These are phyloP conservation scores for Drechslera avenae DNA, from an alignment of 2,329 filamentous ascomycete species.

Conservation along the genomic window DNA sequence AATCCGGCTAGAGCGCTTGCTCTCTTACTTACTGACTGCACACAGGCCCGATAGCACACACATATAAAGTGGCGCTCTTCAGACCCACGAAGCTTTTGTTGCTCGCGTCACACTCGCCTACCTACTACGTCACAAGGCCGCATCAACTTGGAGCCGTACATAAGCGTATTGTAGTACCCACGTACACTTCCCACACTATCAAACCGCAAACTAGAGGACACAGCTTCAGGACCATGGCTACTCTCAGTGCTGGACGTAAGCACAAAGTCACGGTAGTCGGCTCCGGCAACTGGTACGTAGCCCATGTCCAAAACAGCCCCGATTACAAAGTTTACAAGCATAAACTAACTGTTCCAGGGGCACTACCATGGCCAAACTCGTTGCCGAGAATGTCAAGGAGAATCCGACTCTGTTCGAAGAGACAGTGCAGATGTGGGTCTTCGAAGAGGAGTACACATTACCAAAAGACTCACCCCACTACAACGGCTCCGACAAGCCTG, in stretches of 20 bases:
- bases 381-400: constrained; percentile 85
- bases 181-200: constrained; percentile 10
- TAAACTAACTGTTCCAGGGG: constrained; percentile 65
- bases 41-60: constrained; percentile 14
- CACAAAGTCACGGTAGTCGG: constrained; percentile 95
- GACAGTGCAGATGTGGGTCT: constrained; percentile 98
- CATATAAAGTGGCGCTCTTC: constrained; percentile 34
- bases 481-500: constrained; percentile 66
- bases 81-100: constrained; percentile 18
- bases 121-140: constrained; percentile 25
- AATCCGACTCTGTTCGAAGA: constrained; percentile 82
- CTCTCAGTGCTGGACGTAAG: constrained; percentile 65
- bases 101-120: constrained; percentile 16
- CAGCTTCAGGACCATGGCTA: constrained; percentile 51
- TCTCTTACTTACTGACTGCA: constrained; percentile 16
- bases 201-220: constrained; percentile 3
- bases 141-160: constrained; percentile 19
- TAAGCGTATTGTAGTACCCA: constrained; percentile 10
- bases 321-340: neutral
- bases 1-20: constrained; percentile 21
- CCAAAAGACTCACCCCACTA: constrained; percentile 75
- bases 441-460: constrained; percentile 84
- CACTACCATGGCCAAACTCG: constrained; percentile 95
- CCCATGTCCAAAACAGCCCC: neutral
- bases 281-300: constrained; percentile 87